Evolutionary conservation across 768 basidiomycete genomes (phyloP), one percentile per base, ranked within the genome.

Genomic region (Hirschioporus abietinus): DNA sequence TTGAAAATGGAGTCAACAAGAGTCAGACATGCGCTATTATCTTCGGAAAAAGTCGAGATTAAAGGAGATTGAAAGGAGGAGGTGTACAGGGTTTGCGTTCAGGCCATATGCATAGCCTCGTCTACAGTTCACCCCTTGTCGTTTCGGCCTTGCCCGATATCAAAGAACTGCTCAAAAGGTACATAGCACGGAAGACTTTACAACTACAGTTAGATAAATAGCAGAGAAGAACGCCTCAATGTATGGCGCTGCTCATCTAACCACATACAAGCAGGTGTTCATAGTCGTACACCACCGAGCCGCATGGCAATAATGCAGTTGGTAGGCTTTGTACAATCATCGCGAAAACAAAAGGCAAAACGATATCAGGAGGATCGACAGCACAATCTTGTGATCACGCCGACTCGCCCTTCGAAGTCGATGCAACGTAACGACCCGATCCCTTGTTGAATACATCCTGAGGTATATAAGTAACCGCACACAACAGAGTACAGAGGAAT

Each of bases 391-490:
- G 3, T 10, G 3, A 5, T 52, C 42, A 52, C 20, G 42, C 42
- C 42, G 42, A 52, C 42, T 52, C 42, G 42, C 15, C 20, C 42
- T 52, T 52, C 42, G 42, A 15, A 3, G 42, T 52, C 12, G 42
- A 15, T 61, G n/a, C 60, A 61, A 27, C 60, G 34, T 61, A 61
- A 27, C 34, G 26, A 61, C 60, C 60, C 26, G 60, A 61, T 35
- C 60, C 60, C 17, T 61, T 61, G 26, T 61, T 61, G 15, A 61
- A 61, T 61, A 61, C 34, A 61, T 61, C 60, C 60, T 61, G n/a
- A n/a, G n/a, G n/a, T n/a, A 35, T 17, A 61, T 18, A 2, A 3
- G 15, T 17, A 64, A 64, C 1, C 1, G 12, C 12, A 20, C 12
- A 15, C 1, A 52, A 10, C 1, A 15, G 42, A 20, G 42, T 52